Evolutionary conservation across 371 early-diverging fungal genomes (phyloP), one percentile per base, ranked within the genome.

Genomic region (Funneliformis caledonium): DNA sequence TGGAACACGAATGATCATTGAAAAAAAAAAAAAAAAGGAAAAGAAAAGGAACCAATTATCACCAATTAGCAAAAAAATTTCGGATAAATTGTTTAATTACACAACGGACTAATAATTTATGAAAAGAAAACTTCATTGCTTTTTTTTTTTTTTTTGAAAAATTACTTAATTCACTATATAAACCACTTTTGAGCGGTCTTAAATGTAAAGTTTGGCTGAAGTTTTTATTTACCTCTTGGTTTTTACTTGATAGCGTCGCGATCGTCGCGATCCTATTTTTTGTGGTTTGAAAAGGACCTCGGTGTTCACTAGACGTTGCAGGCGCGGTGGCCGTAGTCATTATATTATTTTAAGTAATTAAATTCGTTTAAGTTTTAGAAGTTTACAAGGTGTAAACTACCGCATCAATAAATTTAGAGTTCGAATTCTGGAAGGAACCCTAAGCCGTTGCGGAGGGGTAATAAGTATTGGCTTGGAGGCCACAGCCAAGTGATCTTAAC

Each of bases 301-400:
- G 69, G 33, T n/a, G 56, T 79, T 79, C 80, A 48, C n/a, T 79
- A 16, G 78, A 56, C 22, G 52, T 62, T 68, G 65, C 77, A 45
- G 78, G 78, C 16, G 69, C 78, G 11, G 78, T 33, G n/a, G 78
- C 62, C 47, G 78, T 68, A n/a, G 78, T 78, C 78, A 78, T 78
- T 68, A 50, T 68, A 22, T 73, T 26, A 19, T 37, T 73, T 12
- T 12, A 56, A n/a, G 22, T 56, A 73, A 33, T 10, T 10, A 31
- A 33, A 9, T 73, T 19, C 74, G 50, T 59, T 37, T 16, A 73
- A 52, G 10, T 33, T 22, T 22, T 48, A 52, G 50, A 31, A 52
- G 50, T 50, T n/a, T 73, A n/a, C 16, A 56, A 73, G 37, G 9
- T 33, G 50, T 59, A 73, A 50, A 50, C 56, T 56, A 56, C 56